Base-by-base conservation (phyloP, 331 rosid genomes). In the Rosa hybrid region DNA sequence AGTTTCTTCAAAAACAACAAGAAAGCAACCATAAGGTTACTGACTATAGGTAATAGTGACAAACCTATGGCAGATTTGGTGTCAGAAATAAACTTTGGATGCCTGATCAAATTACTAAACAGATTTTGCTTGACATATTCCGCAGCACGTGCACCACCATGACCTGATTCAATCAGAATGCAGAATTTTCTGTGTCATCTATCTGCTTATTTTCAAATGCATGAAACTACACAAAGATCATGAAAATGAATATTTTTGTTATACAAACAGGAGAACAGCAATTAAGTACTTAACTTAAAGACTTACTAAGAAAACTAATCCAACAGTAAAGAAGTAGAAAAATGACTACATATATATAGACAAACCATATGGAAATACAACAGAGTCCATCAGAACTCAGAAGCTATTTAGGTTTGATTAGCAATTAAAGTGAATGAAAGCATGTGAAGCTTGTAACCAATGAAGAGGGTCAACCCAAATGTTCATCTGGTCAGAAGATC, bases 81-180 rank as follows among this genome's bases (percentile, higher is more conserved):
- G 86, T 94, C 98, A 14, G 98, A 91, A 74, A 94, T 94, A 81
- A 94, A 94, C 83, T 92, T 92, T 75, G 98, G 98, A 83, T 94
- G 98, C 27, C 73, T 89, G 86, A 94, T 92, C 90, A 94, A 81
- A 89, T 94, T 94, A 80, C 94, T 94, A 62, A 94, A 94, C 81
- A 94, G 88, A 85, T 94, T 92, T 84, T 94, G 89, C 90, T 94
- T 92, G 77, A 94, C 98, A 81, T 94, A 94, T 82, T 94, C 98
- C 50, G 98, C 98, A 82, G 98, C 98, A 72, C 97, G 97, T 50
- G 84, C 97, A 80, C 97, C 98, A 4, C 98, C 98, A 79, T 94
- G 98, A 80, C 98, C 98, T 94, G 86, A 74, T 72, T 84, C 75
- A 81, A 82, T 69, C 65, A 82, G 45, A 83, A 75, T 80, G 18